Evolutionary conservation across 2,329 filamentous ascomycete species (phyloP).

Genomic region (Uncinocarpus reesii): DNA sequence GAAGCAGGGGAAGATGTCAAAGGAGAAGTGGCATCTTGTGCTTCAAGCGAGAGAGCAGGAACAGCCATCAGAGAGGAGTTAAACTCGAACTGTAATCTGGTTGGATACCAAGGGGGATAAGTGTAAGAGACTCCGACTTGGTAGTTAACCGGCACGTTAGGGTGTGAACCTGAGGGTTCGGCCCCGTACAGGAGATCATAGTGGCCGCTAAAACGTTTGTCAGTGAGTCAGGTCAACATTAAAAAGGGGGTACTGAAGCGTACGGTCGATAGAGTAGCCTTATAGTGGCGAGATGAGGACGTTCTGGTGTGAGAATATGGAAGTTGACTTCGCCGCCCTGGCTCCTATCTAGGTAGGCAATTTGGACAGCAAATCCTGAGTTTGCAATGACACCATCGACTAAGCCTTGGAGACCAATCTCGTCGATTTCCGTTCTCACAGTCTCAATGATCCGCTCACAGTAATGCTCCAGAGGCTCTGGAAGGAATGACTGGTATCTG

Average conservation of each 20-base stretch:
- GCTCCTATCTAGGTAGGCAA: slow-evolving; percentile 84
- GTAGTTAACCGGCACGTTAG: slow-evolving; percentile 29
- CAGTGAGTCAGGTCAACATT: not conserved
- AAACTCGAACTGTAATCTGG: slow-evolving; percentile 31
- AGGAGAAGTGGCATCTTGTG: slow-evolving; percentile 24
- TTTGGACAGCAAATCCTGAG: slow-evolving; percentile 68
- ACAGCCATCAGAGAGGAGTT: slow-evolving; percentile 35
- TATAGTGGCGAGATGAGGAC: slow-evolving; percentile 50
- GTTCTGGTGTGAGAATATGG: slow-evolving; percentile 31
- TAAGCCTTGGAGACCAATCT: slow-evolving; percentile 70
- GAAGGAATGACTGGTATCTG: slow-evolving; percentile 63
- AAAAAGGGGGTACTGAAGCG: slow-evolving; percentile 23
- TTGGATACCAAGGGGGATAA: slow-evolving; percentile 31
- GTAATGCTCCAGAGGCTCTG: slow-evolving; percentile 55
- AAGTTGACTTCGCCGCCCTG: slow-evolving; percentile 60
- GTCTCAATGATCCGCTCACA: slow-evolving; percentile 62
- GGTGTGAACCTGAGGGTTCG: slow-evolving; percentile 26
- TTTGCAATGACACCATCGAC: slow-evolving; percentile 70
- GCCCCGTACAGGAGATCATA: slow-evolving; percentile 86
- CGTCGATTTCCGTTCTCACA: slow-evolving; percentile 73
- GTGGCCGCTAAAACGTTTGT: slow-evolving; percentile 51
- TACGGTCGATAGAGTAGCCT: slow-evolving; percentile 57
- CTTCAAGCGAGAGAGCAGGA: slow-evolving; percentile 32
- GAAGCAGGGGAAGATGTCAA: slow-evolving; percentile 26
- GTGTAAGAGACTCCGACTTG: slow-evolving; percentile 34